phyloP scores from a whole-genome alignment of 2,329 filamentous ascomycete species.

The Pyrenophora seminiperda region DNA sequence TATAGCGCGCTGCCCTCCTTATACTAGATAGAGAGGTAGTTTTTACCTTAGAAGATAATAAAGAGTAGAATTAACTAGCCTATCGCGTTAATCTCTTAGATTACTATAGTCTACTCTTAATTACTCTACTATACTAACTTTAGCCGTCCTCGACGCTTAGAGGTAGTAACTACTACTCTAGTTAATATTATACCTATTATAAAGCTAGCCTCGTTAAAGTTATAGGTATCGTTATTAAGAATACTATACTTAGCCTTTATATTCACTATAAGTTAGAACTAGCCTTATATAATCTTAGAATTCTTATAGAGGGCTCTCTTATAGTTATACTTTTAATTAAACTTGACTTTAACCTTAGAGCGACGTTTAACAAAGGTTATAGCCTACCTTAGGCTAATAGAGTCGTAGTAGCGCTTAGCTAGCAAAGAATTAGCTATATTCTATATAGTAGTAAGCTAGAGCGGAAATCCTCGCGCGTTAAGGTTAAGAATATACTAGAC shows the following conservation, averaged over 20 bases:
- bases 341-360: slow-evolving; percentile 18
- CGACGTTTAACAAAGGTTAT: neutral
- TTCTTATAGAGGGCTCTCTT: slow-evolving; percentile 8
- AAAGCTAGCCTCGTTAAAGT: neutral
- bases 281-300: slow-evolving; percentile 10
- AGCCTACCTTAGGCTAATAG: neutral
- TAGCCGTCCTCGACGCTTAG: slow-evolving; percentile 3
- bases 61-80: neutral
- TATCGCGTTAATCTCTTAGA: neutral
- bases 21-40: slow-evolving; percentile 14
- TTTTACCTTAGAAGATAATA: neutral
- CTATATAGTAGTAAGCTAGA: neutral
- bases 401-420: neutral
- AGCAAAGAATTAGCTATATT: slow-evolving; percentile 1
- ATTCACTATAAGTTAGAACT: slow-evolving; percentile 14
- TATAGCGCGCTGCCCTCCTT: slow-evolving; percentile 1
- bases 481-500: neutral
- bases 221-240: slow-evolving; percentile 19
- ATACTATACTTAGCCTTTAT: slow-evolving; percentile 14
- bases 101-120: neutral
- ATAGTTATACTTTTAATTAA: slow-evolving; percentile 15
- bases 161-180: neutral
- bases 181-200: neutral
- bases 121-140: neutral
- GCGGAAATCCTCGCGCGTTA: neutral